Evolutionary conservation across 768 basidiomycete genomes (phyloP), one percentile per base, ranked within the genome.

Genomic region (Podaxis rugospora): DNA sequence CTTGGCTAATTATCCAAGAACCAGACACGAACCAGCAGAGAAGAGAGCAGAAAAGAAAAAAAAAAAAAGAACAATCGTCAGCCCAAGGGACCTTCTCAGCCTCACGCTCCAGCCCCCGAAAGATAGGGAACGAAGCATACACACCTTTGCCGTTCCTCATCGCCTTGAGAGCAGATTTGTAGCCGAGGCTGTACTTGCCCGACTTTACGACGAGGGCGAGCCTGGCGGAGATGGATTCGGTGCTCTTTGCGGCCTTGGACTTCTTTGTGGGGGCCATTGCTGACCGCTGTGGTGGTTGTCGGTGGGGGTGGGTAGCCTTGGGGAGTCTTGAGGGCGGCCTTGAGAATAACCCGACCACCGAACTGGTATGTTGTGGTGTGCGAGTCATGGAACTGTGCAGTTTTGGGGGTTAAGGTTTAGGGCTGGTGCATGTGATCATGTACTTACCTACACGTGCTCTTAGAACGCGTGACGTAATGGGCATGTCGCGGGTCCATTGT

Each of bases 31-130:
- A 7, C 36, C 36, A 39, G 25, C 64, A 49, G 16, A 4, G 16
- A 50, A 58, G 67, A 53, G 67, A 56, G 57, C 64, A 51, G 11
- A 11, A 21, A 51, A 58, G 67, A 53, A 68, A 56, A 51, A 58
- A 67, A 53, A 68, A 56, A 57, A 66, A 72, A 64, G 67, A 51
- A 63, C 27, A 62, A 58, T 46, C 7, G 77, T 93, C 73, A 93
- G 91, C 78, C 76, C 77, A 85, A 90, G 90, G 92, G 91, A 93
- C 93, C 93, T 96, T 95, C 94, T 95, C 93, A 95, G 93, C 94
- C 83, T 89, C 81, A 84, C 80, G 93, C 93, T 94, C 93, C 93
- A 93, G 93, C 87, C 93, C 92, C 91, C 85, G 82, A 79, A 83
- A 79, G 82, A 75, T 75, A 76, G 68, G 64, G 70, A 71, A 71